Conservation (phyloP, 805 yeast species). For the Blastobotrys robertii region DNA sequence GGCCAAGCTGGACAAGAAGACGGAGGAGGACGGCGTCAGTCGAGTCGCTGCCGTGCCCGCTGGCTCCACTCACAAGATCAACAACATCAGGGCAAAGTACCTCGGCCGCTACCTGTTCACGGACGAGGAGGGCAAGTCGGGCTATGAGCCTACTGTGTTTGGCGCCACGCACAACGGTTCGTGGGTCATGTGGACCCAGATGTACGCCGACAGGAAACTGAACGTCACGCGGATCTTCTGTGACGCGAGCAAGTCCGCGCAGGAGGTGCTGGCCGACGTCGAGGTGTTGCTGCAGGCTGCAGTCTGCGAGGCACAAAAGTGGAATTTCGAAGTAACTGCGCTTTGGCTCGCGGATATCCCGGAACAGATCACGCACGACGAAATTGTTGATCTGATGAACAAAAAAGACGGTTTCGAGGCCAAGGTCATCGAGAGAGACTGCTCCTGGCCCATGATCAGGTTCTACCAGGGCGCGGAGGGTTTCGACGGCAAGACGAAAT, state of each 20-base stretch:
- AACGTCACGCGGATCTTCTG: constrained; percentile 13
- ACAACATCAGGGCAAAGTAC: constrained; percentile 16
- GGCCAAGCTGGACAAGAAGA: constrained; percentile 6
- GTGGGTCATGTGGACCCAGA: constrained; percentile 24
- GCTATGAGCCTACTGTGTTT: constrained; percentile 14
- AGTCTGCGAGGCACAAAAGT: constrained; percentile 26
- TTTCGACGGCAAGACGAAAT: constrained; percentile 18
- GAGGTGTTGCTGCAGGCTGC: constrained; percentile 19
- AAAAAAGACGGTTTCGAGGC: not conserved
- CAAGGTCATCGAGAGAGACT: constrained; percentile 6
- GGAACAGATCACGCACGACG: constrained; percentile 26
- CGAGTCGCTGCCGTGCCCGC: constrained; percentile 16
- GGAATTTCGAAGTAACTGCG: constrained; percentile 22
- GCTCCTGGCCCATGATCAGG: constrained; percentile 32
- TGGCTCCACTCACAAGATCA: constrained; percentile 11
- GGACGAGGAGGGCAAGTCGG: not conserved
- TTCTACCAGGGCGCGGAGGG: constrained; percentile 21
- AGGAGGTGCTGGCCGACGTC: constrained; percentile 7
- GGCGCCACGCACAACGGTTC: constrained; percentile 18
- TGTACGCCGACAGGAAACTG: constrained; percentile 14
- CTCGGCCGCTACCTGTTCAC: constrained; percentile 11
- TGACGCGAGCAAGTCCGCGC: constrained; percentile 1
- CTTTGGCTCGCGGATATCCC: constrained; percentile 36
- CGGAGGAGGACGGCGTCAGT: constrained; percentile 16
- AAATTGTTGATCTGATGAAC: constrained; percentile 3